Evolutionary conservation across 768 basidiomycete genomes (phyloP), one percentile per base, ranked within the genome.

Genomic region (Pisolithus tinctorius): DNA sequence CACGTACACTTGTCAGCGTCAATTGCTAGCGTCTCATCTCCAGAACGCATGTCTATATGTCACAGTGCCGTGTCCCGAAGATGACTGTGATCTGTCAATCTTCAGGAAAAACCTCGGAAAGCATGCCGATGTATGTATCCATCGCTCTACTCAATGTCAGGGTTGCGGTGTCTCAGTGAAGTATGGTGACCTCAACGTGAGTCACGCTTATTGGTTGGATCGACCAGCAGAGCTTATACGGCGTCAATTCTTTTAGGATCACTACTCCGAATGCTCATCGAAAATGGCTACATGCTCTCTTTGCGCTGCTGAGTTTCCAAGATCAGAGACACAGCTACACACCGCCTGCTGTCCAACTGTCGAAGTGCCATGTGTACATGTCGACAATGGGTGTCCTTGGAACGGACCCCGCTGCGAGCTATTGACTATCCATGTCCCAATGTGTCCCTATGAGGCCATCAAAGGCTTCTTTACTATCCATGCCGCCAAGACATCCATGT

Each of bases 21-120:
- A 87, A 60, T 65, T 81, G 25, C 65, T 88, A n/a, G 69, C 74
- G 6, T 57, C 72, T 0, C 90, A 93, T 63, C 64, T 89, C 52
- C 75, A 72, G 50, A 79, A 82, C 6, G 63, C 72, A 26, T 93
- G 90, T 56, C 67, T 69, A 51, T 88, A 75, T 60, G 71, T 76
- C 48, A 69, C 77, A 52, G 74, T 82, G 4, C 58, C 64, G 9
- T 87, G 84, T 60, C 68, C 71, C 11, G 73, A 76, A 51, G 66
- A 58, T 14, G 66, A 69, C 31, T 86, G 85, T 58, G 62, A 63
- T 25, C 63, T 74, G 51, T 57, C 61, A 13, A 58, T 82, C 20
- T 57, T 71, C 54, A 69, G 77, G 58, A 77, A 73, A 63, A 79
- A 80, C 51, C 55, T 69, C 36, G 69, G 76, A 56, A 70, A 65